Evolutionary conservation across 169 alveolate species (phyloP).

Genomic region (Cryptosporidium tyzzeri): DNA sequence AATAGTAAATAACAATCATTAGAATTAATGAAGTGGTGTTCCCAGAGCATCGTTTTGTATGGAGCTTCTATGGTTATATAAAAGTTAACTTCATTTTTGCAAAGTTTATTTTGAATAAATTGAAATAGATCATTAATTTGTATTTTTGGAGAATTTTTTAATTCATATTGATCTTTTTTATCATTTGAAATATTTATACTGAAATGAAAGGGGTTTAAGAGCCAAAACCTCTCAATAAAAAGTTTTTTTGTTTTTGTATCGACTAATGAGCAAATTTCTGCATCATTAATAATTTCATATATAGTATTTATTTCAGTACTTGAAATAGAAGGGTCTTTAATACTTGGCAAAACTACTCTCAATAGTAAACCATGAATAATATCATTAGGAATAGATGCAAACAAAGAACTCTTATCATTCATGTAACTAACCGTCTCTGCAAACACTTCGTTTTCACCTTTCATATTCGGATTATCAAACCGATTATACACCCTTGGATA

Average conservation of each 20-base stretch:
- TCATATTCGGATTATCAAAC: neutral
- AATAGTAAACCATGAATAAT: slow-evolving; percentile 52
- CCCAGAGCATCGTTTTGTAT: slow-evolving; percentile 48
- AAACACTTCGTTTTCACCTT: neutral
- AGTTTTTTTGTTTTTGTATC: slow-evolving; percentile 34
- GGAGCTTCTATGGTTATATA: slow-evolving; percentile 8
- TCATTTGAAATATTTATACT: neutral
- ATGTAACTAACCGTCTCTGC: neutral
- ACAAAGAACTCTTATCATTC: slow-evolving; percentile 3
- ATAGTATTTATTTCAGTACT: slow-evolving; percentile 56
- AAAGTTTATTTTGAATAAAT: neutral
- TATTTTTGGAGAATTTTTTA: slow-evolving; percentile 8
- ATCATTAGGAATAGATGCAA: slow-evolving; percentile 54
- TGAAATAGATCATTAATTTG: slow-evolving; percentile 47
- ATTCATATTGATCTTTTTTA: neutral
- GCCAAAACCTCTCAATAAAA: slow-evolving; percentile 66
- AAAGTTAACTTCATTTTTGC: neutral
- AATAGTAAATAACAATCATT: slow-evolving; percentile 36
- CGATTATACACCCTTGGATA: slow-evolving; percentile 36
- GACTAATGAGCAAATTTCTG: slow-evolving; percentile 7
- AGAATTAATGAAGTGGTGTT: slow-evolving; percentile 45
- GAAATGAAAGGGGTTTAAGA: slow-evolving; percentile 37
- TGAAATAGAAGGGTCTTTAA: slow-evolving; percentile 43
- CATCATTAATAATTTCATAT: slow-evolving; percentile 48
- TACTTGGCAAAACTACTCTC: slow-evolving; percentile 57